phyloP scores from a whole-genome alignment of 495 filamentous ascomycete species.

The Aspergillus leporis region DNA sequence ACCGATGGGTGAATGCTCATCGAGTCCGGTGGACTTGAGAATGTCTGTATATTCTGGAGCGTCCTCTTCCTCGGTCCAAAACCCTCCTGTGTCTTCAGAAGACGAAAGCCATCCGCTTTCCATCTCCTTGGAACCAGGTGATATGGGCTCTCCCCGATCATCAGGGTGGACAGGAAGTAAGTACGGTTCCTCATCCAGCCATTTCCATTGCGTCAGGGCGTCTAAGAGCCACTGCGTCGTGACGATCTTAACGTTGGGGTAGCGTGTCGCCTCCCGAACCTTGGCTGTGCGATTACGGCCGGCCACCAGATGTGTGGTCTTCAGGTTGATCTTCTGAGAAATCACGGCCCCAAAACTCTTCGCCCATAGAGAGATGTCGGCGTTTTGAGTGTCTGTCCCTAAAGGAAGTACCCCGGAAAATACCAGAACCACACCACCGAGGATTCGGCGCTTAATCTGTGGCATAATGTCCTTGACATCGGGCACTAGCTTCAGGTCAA shows the following conservation, averaged over 20 bases:
- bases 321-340: constrained; percentile 53
- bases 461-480: constrained; percentile 85
- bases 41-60: constrained; percentile 44
- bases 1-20: constrained; percentile 37
- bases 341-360: constrained; percentile 81
- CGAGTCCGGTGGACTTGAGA: constrained; percentile 32
- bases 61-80: constrained; percentile 40
- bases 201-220: constrained; percentile 75
- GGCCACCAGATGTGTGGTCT: constrained; percentile 69
- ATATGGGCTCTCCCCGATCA: constrained; percentile 51
- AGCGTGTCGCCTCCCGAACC: constrained; percentile 73
- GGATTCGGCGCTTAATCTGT: constrained; percentile 67
- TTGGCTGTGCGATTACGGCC: constrained; percentile 84
- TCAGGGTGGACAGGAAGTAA: constrained; percentile 63
- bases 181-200: constrained; percentile 73
- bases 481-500: constrained; percentile 70
- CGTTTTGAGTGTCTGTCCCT: constrained; percentile 70
- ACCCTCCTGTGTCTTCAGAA: constrained; percentile 42
- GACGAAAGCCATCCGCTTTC: constrained; percentile 45
- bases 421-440: constrained; percentile 70
- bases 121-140: constrained; percentile 32
- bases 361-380: constrained; percentile 82
- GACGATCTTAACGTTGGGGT: constrained; percentile 81
- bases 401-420: constrained; percentile 88
- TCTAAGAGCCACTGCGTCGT: constrained; percentile 85